A percentile compares a stretch with the other conserved stretches of the same genome.
phyloP scores from a whole-genome alignment of 1,284 basidiomycete species.

The Pascua guehoae region DNA sequence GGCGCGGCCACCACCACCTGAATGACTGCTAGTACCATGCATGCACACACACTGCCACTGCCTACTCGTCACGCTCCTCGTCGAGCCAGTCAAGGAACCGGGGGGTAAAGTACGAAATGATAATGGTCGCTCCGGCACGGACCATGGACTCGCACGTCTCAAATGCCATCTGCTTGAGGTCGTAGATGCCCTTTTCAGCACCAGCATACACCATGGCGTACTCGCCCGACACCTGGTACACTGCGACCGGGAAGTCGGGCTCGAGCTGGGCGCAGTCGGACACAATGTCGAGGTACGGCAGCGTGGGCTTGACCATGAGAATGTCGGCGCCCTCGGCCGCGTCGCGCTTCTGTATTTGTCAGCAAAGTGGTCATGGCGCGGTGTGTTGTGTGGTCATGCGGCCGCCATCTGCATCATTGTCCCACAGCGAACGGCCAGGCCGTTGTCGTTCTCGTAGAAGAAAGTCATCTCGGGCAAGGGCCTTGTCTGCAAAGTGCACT shows the following conservation, averaged over 20 bases:
- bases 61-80: conserved; percentile 27
- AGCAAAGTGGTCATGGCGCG: neutral
- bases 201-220: conserved; percentile 96
- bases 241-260: conserved; percentile 82
- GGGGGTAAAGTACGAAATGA: conserved; percentile 93
- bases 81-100: conserved; percentile 89
- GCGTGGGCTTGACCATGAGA: conserved; percentile 96
- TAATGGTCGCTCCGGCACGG: conserved; percentile 84
- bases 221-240: conserved; percentile 95
- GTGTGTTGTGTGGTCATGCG: too few relatives aligned
- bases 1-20: neutral
- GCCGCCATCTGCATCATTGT: too few relatives aligned
- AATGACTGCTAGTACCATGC: too few relatives aligned
- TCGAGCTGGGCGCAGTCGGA: conserved; percentile 79
- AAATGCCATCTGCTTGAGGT: conserved; percentile 86
- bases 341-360: conserved; percentile 68
- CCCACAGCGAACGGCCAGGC: too few relatives aligned
- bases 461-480: too few relatives aligned
- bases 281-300: conserved; percentile 96
- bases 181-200: conserved; percentile 87
- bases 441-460: too few relatives aligned
- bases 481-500: too few relatives aligned
- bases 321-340: conserved; percentile 93
- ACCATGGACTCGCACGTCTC: conserved; percentile 87
- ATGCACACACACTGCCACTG: neutral